Percentiles rank a stretch among this genome's conserved stretches.
Conservation (phyloP, 2,329 filamentous ascomycete species). For the Colletotrichum navitas region DNA sequence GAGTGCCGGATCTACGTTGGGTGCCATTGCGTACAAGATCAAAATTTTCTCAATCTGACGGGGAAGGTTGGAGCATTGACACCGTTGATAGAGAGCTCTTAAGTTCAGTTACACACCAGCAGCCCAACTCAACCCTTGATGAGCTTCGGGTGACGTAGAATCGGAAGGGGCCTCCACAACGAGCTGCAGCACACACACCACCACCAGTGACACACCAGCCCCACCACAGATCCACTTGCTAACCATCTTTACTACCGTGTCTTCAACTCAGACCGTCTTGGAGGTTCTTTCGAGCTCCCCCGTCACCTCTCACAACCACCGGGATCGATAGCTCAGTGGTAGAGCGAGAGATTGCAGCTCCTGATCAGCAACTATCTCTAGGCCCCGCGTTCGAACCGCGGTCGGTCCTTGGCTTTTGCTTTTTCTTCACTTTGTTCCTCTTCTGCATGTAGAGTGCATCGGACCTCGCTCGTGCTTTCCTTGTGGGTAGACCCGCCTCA, state of each 20-base stretch:
- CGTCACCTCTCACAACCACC: background rate
- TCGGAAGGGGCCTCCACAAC: conserved; percentile 21
- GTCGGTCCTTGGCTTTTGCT: conserved; percentile 37
- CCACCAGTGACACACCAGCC: conserved; percentile 10
- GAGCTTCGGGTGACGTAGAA: conserved; percentile 38
- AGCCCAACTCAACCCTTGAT: conserved; percentile 17
- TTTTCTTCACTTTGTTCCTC: background rate
- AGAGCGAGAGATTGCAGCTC: conserved; percentile 42
- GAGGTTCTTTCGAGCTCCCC: rapidly evolving
- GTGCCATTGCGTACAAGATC: conserved; percentile 25
- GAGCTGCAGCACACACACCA: background rate
- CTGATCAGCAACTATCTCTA: conserved; percentile 28
- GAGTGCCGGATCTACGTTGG: conserved; percentile 72
- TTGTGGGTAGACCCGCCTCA: background rate
- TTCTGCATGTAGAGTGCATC: too few species aligned
- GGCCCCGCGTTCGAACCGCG: conserved; percentile 42
- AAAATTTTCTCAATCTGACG: background rate
- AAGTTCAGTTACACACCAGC: conserved; percentile 10
- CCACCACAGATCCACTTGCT: conserved; percentile 22
- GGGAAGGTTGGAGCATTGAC: background rate
- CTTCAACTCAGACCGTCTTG: background rate
- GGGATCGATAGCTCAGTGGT: conserved; percentile 43
- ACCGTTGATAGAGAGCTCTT: background rate
- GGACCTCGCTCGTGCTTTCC: background rate
- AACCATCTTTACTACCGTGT: conserved; percentile 22